A percentile compares a stretch with the other conserved stretches of the same genome.
phyloP scores from a whole-genome alignment of 106 monocot species.

The Platanthera zijinensis region DNA sequence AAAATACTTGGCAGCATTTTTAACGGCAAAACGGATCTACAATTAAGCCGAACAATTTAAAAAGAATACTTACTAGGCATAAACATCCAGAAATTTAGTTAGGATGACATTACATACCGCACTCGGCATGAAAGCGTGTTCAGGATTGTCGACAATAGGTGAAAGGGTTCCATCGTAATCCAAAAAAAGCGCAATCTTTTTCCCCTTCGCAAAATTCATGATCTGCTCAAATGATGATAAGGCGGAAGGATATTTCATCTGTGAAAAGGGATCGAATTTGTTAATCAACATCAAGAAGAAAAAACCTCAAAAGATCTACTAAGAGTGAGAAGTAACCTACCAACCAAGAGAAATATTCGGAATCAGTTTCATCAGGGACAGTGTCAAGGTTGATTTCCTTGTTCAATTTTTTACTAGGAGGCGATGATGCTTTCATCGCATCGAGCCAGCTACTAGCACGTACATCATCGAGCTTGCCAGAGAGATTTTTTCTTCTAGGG shows the following conservation, averaged over 20 bases:
- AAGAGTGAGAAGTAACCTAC: conserved; percentile 18
- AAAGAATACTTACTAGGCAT: background rate
- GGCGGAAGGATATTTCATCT: conserved; percentile 83
- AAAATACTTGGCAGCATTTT: conserved; percentile 46
- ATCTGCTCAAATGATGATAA: conserved; percentile 66
- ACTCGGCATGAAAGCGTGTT: conserved; percentile 71
- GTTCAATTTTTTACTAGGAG: conserved; percentile 40
- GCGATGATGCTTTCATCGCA: conserved; percentile 70
- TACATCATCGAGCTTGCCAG: conserved; percentile 46
- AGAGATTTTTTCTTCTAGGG: conserved; percentile 32
- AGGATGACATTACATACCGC: conserved; percentile 22
- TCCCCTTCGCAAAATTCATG: conserved; percentile 34
- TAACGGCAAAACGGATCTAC: conserved; percentile 81
- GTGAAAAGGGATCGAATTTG: background rate
- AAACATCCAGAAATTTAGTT: background rate
- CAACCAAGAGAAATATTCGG: conserved; percentile 31
- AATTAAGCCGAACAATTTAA: background rate
- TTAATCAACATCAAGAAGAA: background rate
- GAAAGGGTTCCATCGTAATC: conserved; percentile 97
- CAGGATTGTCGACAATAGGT: conserved; percentile 88
- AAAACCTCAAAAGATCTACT: background rate
- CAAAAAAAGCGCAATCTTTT: conserved; percentile 70
- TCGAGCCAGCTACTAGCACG: conserved; percentile 41
- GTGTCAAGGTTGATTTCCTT: conserved; percentile 20
- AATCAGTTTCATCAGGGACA: conserved; percentile 26